phyloP scores from a whole-genome alignment of 495 filamentous ascomycete genomes.

The Neurospora tetraspora region DNA sequence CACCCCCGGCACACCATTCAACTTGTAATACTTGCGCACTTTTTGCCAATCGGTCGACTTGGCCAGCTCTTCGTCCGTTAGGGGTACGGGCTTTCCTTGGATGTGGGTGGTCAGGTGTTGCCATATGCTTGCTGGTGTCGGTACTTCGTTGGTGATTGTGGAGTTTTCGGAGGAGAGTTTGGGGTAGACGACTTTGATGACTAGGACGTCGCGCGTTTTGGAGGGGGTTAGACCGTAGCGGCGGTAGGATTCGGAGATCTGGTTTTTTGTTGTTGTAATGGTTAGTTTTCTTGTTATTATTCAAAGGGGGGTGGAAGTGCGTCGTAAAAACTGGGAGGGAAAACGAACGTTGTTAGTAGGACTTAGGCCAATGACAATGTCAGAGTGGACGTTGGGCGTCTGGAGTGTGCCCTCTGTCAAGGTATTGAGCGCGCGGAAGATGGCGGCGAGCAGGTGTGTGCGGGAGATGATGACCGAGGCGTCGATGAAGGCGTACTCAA shows the following conservation, averaged over 20 bases:
- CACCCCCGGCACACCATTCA: conserved; percentile 45
- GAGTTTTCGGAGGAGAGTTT: not conserved
- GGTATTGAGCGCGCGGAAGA: conserved; percentile 68
- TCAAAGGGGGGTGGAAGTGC: too few species aligned
- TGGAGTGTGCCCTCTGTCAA: conserved; percentile 47
- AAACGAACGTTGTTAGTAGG: conserved; percentile 70
- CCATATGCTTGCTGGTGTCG: conserved; percentile 46
- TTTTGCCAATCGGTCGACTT: conserved; percentile 52
- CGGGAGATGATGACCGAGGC: conserved; percentile 60
- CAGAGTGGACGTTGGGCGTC: conserved; percentile 85
- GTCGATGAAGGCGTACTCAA: conserved; percentile 91
- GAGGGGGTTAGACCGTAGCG: conserved; percentile 68
- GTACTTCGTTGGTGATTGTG: conserved; percentile 4
- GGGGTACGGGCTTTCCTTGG: conserved; percentile 48
- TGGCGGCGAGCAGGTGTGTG: conserved; percentile 62
- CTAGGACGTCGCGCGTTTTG: conserved; percentile 55
- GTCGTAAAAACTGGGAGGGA: not conserved
- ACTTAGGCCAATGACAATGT: conserved; percentile 76
- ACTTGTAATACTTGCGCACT: conserved; percentile 75
- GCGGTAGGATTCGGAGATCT: conserved; percentile 89
- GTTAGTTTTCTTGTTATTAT: conserved; percentile 2
- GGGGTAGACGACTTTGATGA: conserved; percentile 54
- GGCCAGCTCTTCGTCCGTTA: conserved; percentile 53
- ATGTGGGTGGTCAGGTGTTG: conserved; percentile 53
- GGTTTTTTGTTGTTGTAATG: conserved; percentile 1